Conservation (phyloP, 192 early-diverging fungal species). For the Blastocladiella britannica region DNA sequence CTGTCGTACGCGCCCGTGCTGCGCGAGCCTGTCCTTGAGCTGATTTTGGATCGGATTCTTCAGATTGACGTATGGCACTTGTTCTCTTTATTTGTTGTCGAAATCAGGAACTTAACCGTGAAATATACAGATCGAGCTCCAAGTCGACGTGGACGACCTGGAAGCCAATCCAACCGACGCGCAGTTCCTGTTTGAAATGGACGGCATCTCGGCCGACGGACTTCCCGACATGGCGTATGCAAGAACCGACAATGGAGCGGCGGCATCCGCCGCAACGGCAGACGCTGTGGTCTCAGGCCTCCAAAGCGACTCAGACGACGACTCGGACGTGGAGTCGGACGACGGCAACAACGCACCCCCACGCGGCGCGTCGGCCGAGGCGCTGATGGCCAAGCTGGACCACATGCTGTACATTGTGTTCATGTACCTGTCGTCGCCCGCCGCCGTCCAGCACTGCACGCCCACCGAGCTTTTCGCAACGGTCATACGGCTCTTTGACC, state of each 20-base stretch:
- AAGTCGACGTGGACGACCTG: slow-evolving; percentile 12
- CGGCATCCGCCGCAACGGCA: slow-evolving; percentile 3
- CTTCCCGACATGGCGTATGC: slow-evolving; percentile 8
- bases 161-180: slow-evolving; percentile 3
- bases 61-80: slow-evolving; percentile 58
- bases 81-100: too few species aligned
- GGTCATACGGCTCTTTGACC: slow-evolving; percentile 59
- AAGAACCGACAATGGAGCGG: slow-evolving; percentile 3
- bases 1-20: slow-evolving; percentile 56
- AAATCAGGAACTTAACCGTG: slow-evolving; percentile 34
- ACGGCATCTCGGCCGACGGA: slow-evolving; percentile 21
- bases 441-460: slow-evolving; percentile 4
- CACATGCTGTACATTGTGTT: slow-evolving; percentile 46
- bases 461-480: slow-evolving; percentile 36
- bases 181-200: slow-evolving; percentile 28
- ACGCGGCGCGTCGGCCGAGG: slow-evolving; percentile 18
- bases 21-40: slow-evolving; percentile 40
- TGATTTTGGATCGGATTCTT: slow-evolving; percentile 63
- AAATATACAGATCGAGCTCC: slow-evolving; percentile 19
- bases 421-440: slow-evolving; percentile 22
- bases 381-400: slow-evolving; percentile 49
- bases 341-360: slow-evolving; percentile 10
- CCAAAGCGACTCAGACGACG: slow-evolving; percentile 4
- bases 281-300: slow-evolving; percentile 12
- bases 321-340: slow-evolving; percentile 10